These are phyloP conservation scores for Agrostemma githago DNA, from an alignment of 148 eudicot species.

Conservation along the genomic window DNA sequence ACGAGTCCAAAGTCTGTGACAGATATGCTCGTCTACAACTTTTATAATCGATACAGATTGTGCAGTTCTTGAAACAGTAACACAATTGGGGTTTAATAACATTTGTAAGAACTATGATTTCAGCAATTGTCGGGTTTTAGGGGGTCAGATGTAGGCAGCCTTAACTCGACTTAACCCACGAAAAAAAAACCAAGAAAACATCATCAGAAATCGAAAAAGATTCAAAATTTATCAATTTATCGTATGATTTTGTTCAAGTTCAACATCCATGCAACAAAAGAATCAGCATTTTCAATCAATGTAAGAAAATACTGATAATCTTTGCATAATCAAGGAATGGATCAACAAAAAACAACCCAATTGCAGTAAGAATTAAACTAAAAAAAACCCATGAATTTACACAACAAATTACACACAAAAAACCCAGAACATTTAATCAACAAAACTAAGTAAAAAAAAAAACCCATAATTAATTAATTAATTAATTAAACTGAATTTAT, in stretches of 20 bases:
- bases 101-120: no score
- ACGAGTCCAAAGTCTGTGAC: no score
- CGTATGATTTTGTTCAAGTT: background rate
- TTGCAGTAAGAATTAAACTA: background rate
- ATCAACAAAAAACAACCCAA: constrained; percentile 14
- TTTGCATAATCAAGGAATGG: background rate
- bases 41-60: no score
- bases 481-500: background rate
- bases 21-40: no score
- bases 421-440: constrained; percentile 16
- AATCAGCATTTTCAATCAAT: constrained; percentile 14
- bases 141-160: background rate
- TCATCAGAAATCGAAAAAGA: background rate
- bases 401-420: constrained; percentile 11
- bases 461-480: constrained; percentile 11
- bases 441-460: background rate
- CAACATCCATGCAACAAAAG: constrained; percentile 17
- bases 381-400: constrained; percentile 3
- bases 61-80: background rate
- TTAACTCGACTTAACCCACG: background rate
- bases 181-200: background rate
- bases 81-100: background rate
- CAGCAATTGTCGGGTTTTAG: background rate
- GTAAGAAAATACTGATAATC: background rate
- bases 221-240: background rate